phyloP scores from a whole-genome alignment of 495 filamentous ascomycete species.

The Choiromyces venosus region DNA sequence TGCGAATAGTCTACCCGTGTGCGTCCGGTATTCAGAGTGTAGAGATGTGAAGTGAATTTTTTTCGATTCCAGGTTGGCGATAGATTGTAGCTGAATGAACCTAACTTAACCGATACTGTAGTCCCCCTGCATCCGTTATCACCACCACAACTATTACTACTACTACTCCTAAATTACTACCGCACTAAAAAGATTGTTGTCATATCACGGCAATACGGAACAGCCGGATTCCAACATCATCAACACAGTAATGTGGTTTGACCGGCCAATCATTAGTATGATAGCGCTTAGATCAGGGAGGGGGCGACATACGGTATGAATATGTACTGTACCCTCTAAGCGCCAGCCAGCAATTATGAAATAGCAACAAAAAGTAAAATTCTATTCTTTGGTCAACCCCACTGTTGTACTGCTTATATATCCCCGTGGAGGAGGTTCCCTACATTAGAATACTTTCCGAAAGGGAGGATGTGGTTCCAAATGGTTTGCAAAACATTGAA shows the following conservation, averaged over 20 bases:
- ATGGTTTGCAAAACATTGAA: neutral
- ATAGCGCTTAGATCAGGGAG: neutral
- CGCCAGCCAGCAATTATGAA: neutral
- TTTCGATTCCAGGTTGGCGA: neutral
- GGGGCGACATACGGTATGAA: neutral
- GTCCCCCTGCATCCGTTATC: neutral
- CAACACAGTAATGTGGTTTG: neutral
- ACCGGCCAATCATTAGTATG: neutral
- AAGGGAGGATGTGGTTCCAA: neutral
- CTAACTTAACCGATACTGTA: neutral
- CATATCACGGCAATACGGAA: neutral
- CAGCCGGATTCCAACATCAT: neutral
- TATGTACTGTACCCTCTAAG: neutral
- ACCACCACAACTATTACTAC: neutral
- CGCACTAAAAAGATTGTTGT: neutral
- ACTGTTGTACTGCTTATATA: neutral
- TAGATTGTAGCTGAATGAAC: neutral
- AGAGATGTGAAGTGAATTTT: neutral
- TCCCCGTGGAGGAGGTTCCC: neutral
- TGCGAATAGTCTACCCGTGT: neutral
- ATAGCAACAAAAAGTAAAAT: neutral
- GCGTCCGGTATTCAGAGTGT: neutral
- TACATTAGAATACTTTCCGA: neutral
- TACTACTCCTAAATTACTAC: neutral
- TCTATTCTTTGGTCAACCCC: neutral